These are phyloP conservation scores for Albizia julibrissin DNA, from an alignment of 306 rosid genomes.

Conservation along the genomic window DNA sequence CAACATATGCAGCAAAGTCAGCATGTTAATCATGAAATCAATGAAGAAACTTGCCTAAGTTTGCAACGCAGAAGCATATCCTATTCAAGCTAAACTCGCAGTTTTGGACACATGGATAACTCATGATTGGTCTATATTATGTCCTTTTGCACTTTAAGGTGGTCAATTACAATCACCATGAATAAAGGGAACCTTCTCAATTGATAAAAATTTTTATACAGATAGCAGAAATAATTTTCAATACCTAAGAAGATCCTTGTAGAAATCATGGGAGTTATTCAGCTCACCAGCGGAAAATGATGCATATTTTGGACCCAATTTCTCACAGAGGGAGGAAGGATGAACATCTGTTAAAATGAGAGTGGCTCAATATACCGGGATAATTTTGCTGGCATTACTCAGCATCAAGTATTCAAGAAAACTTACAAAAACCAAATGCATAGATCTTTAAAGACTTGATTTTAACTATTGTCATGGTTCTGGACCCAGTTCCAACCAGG, in stretches of 20 bases:
- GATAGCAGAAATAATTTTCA: slow-evolving; percentile 22
- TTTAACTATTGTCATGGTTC: slow-evolving; percentile 77
- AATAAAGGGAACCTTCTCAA: neutral
- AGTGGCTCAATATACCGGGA: slow-evolving; percentile 13
- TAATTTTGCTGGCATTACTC: slow-evolving; percentile 21
- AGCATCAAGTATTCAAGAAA: slow-evolving; percentile 29
- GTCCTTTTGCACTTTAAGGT: neutral
- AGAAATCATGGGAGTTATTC: slow-evolving; percentile 58
- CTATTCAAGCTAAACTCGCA: slow-evolving; percentile 12
- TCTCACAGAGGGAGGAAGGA: slow-evolving; percentile 76
- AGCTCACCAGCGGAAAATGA: slow-evolving; percentile 71
- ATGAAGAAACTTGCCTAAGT: slow-evolving; percentile 31
- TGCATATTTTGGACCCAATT: slow-evolving; percentile 85
- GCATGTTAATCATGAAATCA: slow-evolving; percentile 26
- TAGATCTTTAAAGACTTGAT: slow-evolving; percentile 84
- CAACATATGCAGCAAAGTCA: slow-evolving; percentile 35
- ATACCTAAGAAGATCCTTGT: slow-evolving; percentile 94
- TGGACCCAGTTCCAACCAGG: slow-evolving; percentile 92
- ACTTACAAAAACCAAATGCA: slow-evolving; percentile 98
- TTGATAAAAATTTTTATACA: slow-evolving; percentile 13
- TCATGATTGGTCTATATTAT: neutral
- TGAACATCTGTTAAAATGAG: slow-evolving; percentile 67
- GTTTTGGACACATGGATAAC: neutral
- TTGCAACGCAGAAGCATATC: slow-evolving; percentile 11
- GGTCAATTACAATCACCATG: slow-evolving; percentile 6